phyloP scores from a whole-genome alignment of 768 basidiomycete genomes.

The Suillus alpinus region DNA sequence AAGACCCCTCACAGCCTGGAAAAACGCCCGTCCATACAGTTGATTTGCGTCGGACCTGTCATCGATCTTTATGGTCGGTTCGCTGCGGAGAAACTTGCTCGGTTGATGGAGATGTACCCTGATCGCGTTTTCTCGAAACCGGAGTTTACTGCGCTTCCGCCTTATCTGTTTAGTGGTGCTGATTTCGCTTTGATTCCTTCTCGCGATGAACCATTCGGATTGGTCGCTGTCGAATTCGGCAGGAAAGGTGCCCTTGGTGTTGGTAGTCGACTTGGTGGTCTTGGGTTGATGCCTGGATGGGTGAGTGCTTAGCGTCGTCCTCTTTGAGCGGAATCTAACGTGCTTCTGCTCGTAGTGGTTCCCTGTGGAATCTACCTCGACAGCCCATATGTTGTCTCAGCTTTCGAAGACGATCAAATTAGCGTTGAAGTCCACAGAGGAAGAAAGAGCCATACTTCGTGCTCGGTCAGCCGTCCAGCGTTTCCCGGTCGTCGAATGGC shows the following conservation, averaged over 20 bases:
- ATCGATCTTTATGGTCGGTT: constrained; percentile 95
- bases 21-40: constrained; percentile 81
- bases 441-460: constrained; percentile 89
- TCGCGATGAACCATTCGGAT: constrained; percentile 93
- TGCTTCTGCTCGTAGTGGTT: constrained; percentile 66
- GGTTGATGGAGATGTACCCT: constrained; percentile 93
- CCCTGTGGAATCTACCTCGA: constrained; percentile 91
- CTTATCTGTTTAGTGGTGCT: constrained; percentile 91
- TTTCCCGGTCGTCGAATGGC: constrained; percentile 98
- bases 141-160: constrained; percentile 91
- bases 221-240: constrained; percentile 96
- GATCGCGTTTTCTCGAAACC: constrained; percentile 95
- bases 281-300: constrained; percentile 98
- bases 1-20: constrained; percentile 53
- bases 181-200: constrained; percentile 96
- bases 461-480: constrained; percentile 93
- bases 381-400: constrained; percentile 93
- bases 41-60: constrained; percentile 90
- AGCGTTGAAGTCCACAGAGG: constrained; percentile 85
- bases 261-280: constrained; percentile 88
- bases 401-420: constrained; percentile 92
- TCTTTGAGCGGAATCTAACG: background rate
- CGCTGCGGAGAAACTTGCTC: constrained; percentile 89
- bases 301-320: constrained; percentile 41
- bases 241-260: constrained; percentile 96